Percentiles rank a stretch among this genome's conserved stretches.
phyloP scores from a whole-genome alignment of 495 filamentous ascomycete genomes.

The Talaromyces liani region DNA sequence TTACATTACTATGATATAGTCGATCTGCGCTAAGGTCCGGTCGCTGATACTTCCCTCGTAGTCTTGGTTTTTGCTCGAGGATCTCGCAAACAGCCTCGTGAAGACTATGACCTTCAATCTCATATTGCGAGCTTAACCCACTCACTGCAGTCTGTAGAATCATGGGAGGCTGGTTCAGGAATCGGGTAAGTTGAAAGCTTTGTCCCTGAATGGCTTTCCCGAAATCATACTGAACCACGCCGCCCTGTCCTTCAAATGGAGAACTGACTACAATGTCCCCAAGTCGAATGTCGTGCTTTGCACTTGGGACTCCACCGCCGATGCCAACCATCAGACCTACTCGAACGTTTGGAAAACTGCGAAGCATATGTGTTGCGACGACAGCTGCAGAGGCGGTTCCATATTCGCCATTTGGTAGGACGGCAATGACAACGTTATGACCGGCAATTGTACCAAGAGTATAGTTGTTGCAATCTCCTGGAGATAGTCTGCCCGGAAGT shows the following conservation, averaged over 20 bases:
- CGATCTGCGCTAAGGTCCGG: neutral
- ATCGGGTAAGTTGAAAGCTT: constrained; percentile 13
- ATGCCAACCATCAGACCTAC: constrained; percentile 34
- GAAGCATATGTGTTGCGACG: constrained; percentile 24
- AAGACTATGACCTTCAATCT: neutral
- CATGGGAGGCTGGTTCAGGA: constrained; percentile 21
- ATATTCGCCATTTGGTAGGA: constrained; percentile 19
- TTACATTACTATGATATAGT: neutral
- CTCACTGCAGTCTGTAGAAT: constrained; percentile 11
- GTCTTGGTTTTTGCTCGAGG: neutral
- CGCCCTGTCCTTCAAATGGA: constrained; percentile 13
- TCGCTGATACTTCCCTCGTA: neutral
- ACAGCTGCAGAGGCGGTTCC: constrained; percentile 12
- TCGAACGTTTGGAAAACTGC: constrained; percentile 24
- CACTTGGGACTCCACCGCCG: constrained; percentile 23
- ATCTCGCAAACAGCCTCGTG: neutral
- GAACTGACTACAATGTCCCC: constrained; percentile 31
- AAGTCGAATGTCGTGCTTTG: constrained; percentile 17
- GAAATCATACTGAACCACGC: constrained; percentile 28
- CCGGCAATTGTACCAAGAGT: constrained; percentile 24
- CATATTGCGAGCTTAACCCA: constrained; percentile 6
- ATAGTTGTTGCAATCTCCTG: constrained; percentile 25
- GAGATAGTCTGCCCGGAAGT: constrained; percentile 13
- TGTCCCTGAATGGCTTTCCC: constrained; percentile 10
- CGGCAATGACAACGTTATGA: constrained; percentile 27